Evolutionary conservation across 176 grass and related monocot genomes (phyloP), one percentile per base, ranked within the genome.

Genomic region (Bothriochloa decipiens): DNA sequence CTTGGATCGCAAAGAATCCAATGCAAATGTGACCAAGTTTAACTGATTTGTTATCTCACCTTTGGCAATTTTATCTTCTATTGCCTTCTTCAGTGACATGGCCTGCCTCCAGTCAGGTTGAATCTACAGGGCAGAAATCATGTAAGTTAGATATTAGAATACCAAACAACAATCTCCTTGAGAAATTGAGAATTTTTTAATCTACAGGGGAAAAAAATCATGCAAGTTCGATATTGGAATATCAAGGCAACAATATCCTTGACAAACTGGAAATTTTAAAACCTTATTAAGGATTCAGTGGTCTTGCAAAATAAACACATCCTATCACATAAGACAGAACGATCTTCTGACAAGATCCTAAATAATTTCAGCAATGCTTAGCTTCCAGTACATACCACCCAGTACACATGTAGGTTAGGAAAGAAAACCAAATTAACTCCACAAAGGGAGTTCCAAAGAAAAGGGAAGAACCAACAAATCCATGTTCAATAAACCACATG

Each of bases 21-120:
- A 69, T 42, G 16, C 12, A 57, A 52, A 52, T 52, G 49, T 52
- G 16, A 0, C 49, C 49, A 52, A n/a, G 8, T 1, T 0, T 16
- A 3, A 42, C 26, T 58, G 3, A 32, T 29, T 49, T 9, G 8
- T 58, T 89, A 17, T 75, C 65, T 84, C 37, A 88, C 96, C 96
- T 94, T 98, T 98, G 42, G 96, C 85, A 81, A 95, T 98, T 91
- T 93, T 93, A 79, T 94, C 96, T 74, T 95, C 91, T 73, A 98
- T 87, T 71, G 91, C 91, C 23, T 98, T 98, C 68, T 92, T 95
- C 36, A 95, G 80, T 46, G 91, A 90, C 64, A 87, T 79, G 22
- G 93, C 96, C 50, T 98, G 93, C 58, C 96, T 90, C 96, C 96
- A 98, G 81, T 96, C 91, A 57, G 87, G 93, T 87, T 92, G 87